Percentiles rank a stretch among this genome's conserved stretches.
phyloP scores from a whole-genome alignment of 2,329 filamentous ascomycete genomes.

The Macrophomina pseudophaseolina region DNA sequence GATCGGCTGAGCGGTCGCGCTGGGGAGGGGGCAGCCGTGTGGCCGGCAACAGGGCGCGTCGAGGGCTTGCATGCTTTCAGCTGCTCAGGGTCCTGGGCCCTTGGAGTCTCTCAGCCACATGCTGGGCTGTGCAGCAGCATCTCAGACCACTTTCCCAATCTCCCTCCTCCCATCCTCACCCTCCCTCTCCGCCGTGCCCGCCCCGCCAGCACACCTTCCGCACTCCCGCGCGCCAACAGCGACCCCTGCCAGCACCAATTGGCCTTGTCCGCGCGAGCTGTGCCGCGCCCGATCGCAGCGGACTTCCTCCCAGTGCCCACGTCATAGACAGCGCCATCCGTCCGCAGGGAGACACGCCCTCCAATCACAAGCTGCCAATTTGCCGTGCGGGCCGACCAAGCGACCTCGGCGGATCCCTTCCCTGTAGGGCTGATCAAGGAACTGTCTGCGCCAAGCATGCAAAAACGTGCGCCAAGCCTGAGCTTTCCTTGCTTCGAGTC shows the following conservation, averaged over 20 bases:
- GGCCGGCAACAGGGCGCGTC: too few species aligned
- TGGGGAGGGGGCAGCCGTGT: background rate
- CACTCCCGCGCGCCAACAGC: background rate
- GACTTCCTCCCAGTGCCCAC: background rate
- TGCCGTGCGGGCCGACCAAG: conserved; percentile 22
- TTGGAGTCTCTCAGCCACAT: conserved; percentile 6
- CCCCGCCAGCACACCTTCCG: background rate
- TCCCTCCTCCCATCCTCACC: background rate
- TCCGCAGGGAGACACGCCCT: background rate
- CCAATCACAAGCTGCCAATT: conserved; percentile 5
- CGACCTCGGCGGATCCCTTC: conserved; percentile 1
- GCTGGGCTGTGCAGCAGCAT: conserved; percentile 15
- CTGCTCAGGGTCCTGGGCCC: conserved; percentile 1
- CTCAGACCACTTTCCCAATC: conserved; percentile 4
- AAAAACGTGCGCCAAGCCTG: conserved; percentile 15
- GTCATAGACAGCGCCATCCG: background rate
- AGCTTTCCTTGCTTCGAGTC: background rate
- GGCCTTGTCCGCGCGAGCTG: background rate
- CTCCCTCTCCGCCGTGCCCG: background rate
- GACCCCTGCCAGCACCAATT: background rate
- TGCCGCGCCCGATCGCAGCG: background rate
- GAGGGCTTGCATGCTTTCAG: background rate
- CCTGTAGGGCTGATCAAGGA: conserved; percentile 3
- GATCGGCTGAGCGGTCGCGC: background rate
- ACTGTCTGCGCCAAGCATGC: background rate